Evolutionary conservation across 768 basidiomycete genomes (phyloP).

Genomic region (Leccinellum albellum): DNA sequence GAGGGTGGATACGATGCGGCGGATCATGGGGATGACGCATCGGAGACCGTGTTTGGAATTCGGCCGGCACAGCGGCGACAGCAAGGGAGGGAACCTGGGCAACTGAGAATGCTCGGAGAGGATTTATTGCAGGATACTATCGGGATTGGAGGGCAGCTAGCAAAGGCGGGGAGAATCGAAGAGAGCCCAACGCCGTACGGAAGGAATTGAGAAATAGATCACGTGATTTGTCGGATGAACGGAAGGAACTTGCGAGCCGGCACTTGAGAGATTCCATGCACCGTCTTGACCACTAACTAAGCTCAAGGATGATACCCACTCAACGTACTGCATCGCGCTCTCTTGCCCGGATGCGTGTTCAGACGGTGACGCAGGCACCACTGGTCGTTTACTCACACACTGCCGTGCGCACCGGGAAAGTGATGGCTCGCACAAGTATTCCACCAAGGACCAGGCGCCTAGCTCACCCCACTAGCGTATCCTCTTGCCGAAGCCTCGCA

Average conservation of each 20-base stretch:
- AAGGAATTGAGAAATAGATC: constrained; percentile 13
- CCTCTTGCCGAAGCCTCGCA: constrained; percentile 13
- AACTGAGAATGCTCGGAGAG: constrained; percentile 58
- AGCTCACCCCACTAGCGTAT: background rate
- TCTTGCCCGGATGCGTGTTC: constrained; percentile 18
- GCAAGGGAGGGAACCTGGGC: constrained; percentile 22
- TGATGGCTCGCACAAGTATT: constrained; percentile 1
- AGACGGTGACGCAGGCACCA: constrained; percentile 8
- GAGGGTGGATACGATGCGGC: constrained; percentile 32
- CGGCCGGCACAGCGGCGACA: constrained; percentile 47
- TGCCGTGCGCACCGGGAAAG: constrained; percentile 8
- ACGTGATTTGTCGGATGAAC: constrained; percentile 18
- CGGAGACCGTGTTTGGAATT: constrained; percentile 70
- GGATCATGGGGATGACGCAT: constrained; percentile 12
- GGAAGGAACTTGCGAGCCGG: constrained; percentile 22
- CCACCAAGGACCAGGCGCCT: background rate
- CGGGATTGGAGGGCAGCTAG: constrained; percentile 53
- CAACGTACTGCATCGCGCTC: constrained; percentile 27
- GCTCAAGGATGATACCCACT: constrained; percentile 28
- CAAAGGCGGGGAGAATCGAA: constrained; percentile 45
- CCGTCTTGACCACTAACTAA: background rate
- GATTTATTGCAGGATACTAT: constrained; percentile 62
- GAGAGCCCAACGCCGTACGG: constrained; percentile 63
- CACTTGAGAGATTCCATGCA: background rate
- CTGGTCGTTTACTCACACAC: constrained; percentile 4